Evolutionary conservation across 768 basidiomycete genomes (phyloP).

Genomic region (Xerocomellus dryophilus): DNA sequence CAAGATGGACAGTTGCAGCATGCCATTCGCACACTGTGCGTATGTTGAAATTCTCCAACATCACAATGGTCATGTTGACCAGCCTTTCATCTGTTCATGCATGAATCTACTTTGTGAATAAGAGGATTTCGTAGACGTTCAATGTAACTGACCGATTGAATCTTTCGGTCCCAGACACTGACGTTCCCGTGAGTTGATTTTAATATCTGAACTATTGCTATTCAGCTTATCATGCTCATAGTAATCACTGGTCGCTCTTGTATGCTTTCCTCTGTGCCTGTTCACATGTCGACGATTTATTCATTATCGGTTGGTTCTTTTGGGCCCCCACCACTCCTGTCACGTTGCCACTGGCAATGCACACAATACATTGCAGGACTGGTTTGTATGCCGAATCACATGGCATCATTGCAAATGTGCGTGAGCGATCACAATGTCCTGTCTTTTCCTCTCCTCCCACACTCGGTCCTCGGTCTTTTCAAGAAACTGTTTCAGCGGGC

Average conservation of each 20-base stretch:
- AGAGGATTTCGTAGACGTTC: background rate
- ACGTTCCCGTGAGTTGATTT: slow-evolving; percentile 73
- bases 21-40: background rate
- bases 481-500: background rate
- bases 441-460: background rate
- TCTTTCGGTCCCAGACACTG: slow-evolving; percentile 49
- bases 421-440: slow-evolving; percentile 12
- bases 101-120: background rate
- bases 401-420: slow-evolving; percentile 82
- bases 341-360: background rate
- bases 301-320: background rate
- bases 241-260: slow-evolving; percentile 89
- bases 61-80: background rate
- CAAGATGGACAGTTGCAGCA: background rate
- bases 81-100: background rate
- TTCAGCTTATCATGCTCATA: slow-evolving; percentile 24
- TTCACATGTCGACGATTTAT: background rate
- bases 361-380: slow-evolving; percentile 48
- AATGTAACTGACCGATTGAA: slow-evolving; percentile 2
- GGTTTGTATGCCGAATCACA: slow-evolving; percentile 85
- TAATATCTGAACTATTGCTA: background rate
- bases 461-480: background rate
- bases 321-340: too few species aligned
- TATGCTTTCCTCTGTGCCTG: slow-evolving; percentile 27
- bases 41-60: background rate